phyloP scores from a whole-genome alignment of 331 rosid genomes.

The Acacia concinna region DNA sequence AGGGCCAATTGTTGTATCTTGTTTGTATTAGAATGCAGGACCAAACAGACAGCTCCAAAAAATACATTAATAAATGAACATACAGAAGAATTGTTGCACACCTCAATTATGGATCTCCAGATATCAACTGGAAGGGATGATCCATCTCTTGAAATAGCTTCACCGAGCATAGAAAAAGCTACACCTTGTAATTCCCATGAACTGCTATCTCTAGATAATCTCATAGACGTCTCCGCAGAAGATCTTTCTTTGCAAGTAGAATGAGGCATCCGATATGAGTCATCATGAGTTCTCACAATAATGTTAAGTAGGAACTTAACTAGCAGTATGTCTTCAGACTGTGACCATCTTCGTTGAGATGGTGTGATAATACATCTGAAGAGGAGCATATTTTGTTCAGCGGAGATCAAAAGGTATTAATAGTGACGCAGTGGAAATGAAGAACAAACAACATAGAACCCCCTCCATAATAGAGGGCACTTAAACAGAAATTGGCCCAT shows the following conservation, averaged over 20 bases:
- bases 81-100: constrained; percentile 19
- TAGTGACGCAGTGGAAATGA: background rate
- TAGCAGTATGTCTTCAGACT: constrained; percentile 55
- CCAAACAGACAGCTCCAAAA: background rate
- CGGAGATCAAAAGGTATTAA: background rate
- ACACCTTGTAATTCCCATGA: constrained; percentile 67
- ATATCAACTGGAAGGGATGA: constrained; percentile 58
- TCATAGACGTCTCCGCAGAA: constrained; percentile 38
- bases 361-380: constrained; percentile 53
- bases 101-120: constrained; percentile 83
- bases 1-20: constrained; percentile 21
- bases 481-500: background rate
- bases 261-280: constrained; percentile 33
- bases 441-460: constrained; percentile 2
- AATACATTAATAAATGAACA: background rate
- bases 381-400: constrained; percentile 23
- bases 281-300: constrained; percentile 51
- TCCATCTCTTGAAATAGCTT: constrained; percentile 65
- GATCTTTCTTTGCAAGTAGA: constrained; percentile 40
- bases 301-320: constrained; percentile 68
- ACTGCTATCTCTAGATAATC: constrained; percentile 39
- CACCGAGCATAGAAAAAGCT: constrained; percentile 68
- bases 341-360: constrained; percentile 50
- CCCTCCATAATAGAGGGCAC: background rate
- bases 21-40: background rate